Percentiles rank a stretch among this genome's conserved stretches.
phyloP scores from a whole-genome alignment of 805 yeast genomes.

The Yarrowia osloensis region DNA sequence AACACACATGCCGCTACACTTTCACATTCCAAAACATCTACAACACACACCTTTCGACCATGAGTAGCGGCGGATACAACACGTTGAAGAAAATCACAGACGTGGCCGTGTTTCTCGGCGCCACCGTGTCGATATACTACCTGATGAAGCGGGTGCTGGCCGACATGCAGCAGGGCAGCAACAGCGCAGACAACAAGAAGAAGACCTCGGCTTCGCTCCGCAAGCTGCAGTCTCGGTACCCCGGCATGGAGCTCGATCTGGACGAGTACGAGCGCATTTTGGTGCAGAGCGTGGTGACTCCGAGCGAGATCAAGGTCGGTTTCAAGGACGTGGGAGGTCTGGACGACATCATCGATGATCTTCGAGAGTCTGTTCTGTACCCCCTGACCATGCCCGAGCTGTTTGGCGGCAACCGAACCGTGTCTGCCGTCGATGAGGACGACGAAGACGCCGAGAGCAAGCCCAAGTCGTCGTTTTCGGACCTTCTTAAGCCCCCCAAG shows the following conservation, averaged over 20 bases:
- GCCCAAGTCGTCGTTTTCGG: constrained; percentile 28
- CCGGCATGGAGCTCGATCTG: constrained; percentile 55
- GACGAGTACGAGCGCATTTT: constrained; percentile 78
- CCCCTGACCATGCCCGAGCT: constrained; percentile 60
- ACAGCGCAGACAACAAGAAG: constrained; percentile 60
- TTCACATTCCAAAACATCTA: constrained; percentile 5
- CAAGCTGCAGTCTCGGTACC: constrained; percentile 59
- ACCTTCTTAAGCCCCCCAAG: constrained; percentile 82
- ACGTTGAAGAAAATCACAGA: constrained; percentile 43
- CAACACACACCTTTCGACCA: neutral
- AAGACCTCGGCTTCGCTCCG: constrained; percentile 60
- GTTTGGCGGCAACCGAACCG: constrained; percentile 11
- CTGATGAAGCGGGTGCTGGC: constrained; percentile 42
- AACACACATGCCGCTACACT: neutral
- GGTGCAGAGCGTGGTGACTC: constrained; percentile 75
- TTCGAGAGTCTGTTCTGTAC: constrained; percentile 82
- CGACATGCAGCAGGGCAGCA: constrained; percentile 45
- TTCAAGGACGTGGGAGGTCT: constrained; percentile 90
- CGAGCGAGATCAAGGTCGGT: constrained; percentile 74
- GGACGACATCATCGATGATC: constrained; percentile 76
- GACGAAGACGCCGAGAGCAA: neutral
- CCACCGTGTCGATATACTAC: constrained; percentile 71
- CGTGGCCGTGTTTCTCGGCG: constrained; percentile 56
- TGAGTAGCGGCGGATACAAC: constrained; percentile 25
- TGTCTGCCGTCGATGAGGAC: neutral